phyloP scores from a whole-genome alignment of 2,329 filamentous ascomycete species.

The Colletotrichum liriopes region DNA sequence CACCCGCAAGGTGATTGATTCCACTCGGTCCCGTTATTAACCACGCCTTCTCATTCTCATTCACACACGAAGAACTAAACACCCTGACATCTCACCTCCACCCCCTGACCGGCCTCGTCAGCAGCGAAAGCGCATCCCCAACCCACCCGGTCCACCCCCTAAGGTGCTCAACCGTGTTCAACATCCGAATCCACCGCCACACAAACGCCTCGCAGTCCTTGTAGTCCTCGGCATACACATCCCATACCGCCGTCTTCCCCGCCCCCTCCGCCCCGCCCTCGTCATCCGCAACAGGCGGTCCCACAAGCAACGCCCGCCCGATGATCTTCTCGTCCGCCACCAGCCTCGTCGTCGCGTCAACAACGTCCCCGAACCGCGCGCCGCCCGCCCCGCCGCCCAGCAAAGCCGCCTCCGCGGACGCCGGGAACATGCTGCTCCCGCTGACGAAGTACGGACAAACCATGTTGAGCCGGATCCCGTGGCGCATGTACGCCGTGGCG shows the following conservation, averaged over 20 bases:
- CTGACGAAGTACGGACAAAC: slow-evolving; percentile 78
- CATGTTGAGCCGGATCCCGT: slow-evolving; percentile 75
- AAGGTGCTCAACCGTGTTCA: slow-evolving; percentile 65
- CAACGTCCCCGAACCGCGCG: slow-evolving; percentile 71
- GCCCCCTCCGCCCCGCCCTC: slow-evolving; percentile 36
- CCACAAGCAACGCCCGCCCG: slow-evolving; percentile 71
- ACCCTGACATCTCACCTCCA: not conserved
- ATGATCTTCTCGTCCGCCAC: slow-evolving; percentile 71
- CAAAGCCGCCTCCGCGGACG: slow-evolving; percentile 61
- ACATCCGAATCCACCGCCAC: slow-evolving; percentile 65
- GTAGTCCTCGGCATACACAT: slow-evolving; percentile 73
- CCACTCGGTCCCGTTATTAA: not conserved
- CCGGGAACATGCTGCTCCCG: slow-evolving; percentile 70
- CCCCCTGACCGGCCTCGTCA: slow-evolving; percentile 1
- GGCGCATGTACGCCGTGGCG: slow-evolving; percentile 58
- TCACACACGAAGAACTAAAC: too few relatives aligned
- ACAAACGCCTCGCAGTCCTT: slow-evolving; percentile 70
- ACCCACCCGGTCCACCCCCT: slow-evolving; percentile 70
- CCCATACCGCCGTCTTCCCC: slow-evolving; percentile 66
- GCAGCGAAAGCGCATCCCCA: slow-evolving; percentile 43
- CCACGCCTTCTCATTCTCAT: not conserved
- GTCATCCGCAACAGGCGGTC: slow-evolving; percentile 62
- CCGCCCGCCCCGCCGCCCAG: slow-evolving; percentile 66
- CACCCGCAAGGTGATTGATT: not conserved
- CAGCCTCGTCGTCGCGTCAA: slow-evolving; percentile 75